Base-by-base conservation (phyloP, 306 rosid genomes). In the Clitoria ternatea region DNA sequence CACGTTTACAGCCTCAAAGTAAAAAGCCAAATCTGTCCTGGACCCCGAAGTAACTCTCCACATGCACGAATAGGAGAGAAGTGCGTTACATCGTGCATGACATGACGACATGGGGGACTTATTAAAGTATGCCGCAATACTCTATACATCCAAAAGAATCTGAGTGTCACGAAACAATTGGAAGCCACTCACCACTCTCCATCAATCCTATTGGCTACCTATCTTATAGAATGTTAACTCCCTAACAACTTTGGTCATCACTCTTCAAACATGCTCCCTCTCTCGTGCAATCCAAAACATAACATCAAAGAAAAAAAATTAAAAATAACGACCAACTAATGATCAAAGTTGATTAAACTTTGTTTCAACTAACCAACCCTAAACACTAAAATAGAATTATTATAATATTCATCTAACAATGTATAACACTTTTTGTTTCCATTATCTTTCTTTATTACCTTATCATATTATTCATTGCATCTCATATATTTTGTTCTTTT, bases 81-180 rank as follows among this genome's bases (percentile, higher is more conserved):
- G 57, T 66, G 42, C 61, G 57, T 55, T 53, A 18, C 67, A 12
- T 59, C 69, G 61, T 60, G 61, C 72, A 29, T 23, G 53, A 35
- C 44, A 7, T 19, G 14, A 12, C 39, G 12, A n/a, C n/a, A n/a
- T n/a, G n/a, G n/a, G 30, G 43, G 18, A 45, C 14, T 40, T 40
- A 6, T 14, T 20, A 6, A 50, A 59, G 59, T 60, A 14, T 30
- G 27, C 71, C 42, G 26, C 44, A 29, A 6, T 15, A 61, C 13
- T 0, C 14, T 4, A 22, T 17, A 7, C 26, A 7, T 23, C 55
- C 17, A 2, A 42, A 11, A 33, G 22, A 26, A 12, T 36, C 32
- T 30, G 32, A 78, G 84, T 84, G 85, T 63, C 87, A 44, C 9
- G 2, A 60, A 2, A 32, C n/a, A 6, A 73, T 52, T 57, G 62